Base-by-base conservation (phyloP, 208 protist species). In the Trypanosoma scelopori region DNA sequence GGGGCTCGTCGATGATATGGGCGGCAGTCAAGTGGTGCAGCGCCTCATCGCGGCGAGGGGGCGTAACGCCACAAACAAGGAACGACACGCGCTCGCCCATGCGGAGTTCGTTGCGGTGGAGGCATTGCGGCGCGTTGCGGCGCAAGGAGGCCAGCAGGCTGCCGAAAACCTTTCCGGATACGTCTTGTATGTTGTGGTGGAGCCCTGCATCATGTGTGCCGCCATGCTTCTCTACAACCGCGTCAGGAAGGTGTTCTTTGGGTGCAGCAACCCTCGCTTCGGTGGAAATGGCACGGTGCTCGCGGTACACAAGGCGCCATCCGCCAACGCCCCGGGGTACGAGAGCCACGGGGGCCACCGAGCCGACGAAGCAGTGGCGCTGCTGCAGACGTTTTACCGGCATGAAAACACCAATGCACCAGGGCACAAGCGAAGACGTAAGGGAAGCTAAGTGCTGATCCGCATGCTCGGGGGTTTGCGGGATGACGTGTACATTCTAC, bases 181-280 rank as follows among this genome's bases (percentile, higher is more conserved):
- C 60, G 72, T 78, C 13, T 59, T 98, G 7, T 98, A 98, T 61
- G 97, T 98, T 2, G 98, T 94, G 4, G 83, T 95, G 3, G 97
- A 99, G 56, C 97, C 97, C 18, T 99, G 97, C 61, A 84, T 98
- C 13, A 98, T 98, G 95, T 99, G 97, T 71, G 90, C 92, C 0
- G 84, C 85, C 5, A 91, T 97, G 57, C 63, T 99, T 42, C 67
- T 76, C 12, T 77, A 96, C 37, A 74, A 92, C 42, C 59, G 71
- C 13, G 70, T 98, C 5, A 49, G 53, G 3, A 69, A 80, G 43
- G 89, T 98, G 5, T 92, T 91, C 68, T 99, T 87, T 77, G 96
- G 95, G 25, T 97, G 92, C 52, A 58, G 68, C 6, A 99, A 99
- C 76, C 86, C 91, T 18, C 84, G 95, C 22, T 99, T 99, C 82